phyloP scores from a whole-genome alignment of 2,329 filamentous ascomycete species.

The Paraphaeosphaeria minitans region DNA sequence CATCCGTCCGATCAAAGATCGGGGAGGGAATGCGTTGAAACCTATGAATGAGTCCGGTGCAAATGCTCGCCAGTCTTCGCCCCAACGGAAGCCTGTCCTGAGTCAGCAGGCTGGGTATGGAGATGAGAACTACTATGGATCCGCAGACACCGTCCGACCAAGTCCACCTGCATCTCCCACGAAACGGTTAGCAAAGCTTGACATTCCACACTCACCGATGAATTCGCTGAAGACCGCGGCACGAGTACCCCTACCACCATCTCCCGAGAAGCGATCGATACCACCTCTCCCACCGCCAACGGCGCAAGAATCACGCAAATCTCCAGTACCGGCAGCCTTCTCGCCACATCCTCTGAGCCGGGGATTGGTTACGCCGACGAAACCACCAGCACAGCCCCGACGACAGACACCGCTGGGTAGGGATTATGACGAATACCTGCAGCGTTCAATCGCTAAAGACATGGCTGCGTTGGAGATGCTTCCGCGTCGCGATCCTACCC shows the following conservation, averaged over 20 bases:
- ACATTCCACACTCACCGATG: conserved; percentile 44
- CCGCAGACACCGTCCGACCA: conserved; percentile 40
- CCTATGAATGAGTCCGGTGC: conserved; percentile 80
- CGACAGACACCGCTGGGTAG: conserved; percentile 42
- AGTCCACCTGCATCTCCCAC: conserved; percentile 51
- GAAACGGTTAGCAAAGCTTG: conserved; percentile 43
- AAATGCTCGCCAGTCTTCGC: conserved; percentile 66
- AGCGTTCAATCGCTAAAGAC: conserved; percentile 52
- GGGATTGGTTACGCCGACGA: conserved; percentile 36
- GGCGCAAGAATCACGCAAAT: conserved; percentile 36
- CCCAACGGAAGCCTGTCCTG: conserved; percentile 42
- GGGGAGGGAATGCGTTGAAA: conserved; percentile 63
- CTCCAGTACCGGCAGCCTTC: conserved; percentile 40
- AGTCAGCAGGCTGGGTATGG: conserved; percentile 29
- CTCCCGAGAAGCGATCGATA: conserved; percentile 48
- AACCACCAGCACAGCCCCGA: conserved; percentile 41
- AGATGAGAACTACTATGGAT: conserved; percentile 39
- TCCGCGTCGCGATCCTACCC: conserved; percentile 36
- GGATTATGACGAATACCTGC: conserved; percentile 54
- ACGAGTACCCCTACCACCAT: conserved; percentile 52
- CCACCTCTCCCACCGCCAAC: conserved; percentile 39
- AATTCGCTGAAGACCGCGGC: conserved; percentile 50
- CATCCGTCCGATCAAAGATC: conserved; percentile 73
- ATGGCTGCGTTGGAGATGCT: conserved; percentile 48
- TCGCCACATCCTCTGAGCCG: conserved; percentile 36